Percentiles rank a stretch among this genome's conserved stretches.
Evolutionary conservation across 345 rosid genomes (phyloP).

Genomic region (Populus ilicifolia): DNA sequence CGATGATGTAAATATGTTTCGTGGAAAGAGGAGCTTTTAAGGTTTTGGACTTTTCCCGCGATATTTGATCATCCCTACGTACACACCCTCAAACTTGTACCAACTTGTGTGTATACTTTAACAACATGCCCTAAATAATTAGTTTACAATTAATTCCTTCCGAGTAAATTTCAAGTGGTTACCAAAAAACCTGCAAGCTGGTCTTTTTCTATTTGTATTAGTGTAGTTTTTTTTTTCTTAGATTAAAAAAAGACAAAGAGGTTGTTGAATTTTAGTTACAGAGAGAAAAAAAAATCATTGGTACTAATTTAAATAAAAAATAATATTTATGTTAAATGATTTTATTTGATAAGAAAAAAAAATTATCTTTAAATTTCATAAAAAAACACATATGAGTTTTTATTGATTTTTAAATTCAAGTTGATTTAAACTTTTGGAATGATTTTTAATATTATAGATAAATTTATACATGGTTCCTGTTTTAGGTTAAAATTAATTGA

Average conservation of each 20-base stretch:
- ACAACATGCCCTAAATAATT: neutral
- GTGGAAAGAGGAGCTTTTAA: conserved; percentile 4
- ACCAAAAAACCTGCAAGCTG: neutral
- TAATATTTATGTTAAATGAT: too few species aligned
- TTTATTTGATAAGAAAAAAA: too few species aligned
- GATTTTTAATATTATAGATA: fast-evolving
- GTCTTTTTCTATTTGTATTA: too few species aligned
- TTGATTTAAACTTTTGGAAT: fast-evolving
- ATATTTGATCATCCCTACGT: neutral
- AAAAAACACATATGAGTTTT: too few species aligned
- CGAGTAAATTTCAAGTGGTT: neutral
- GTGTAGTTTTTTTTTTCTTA: too few species aligned
- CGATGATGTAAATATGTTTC: conserved; percentile 7
- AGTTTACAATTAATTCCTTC: neutral
- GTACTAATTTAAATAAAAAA: too few species aligned
- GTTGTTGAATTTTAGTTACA: too few species aligned
- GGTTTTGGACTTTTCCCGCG: conserved; percentile 1
- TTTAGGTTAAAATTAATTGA: fast-evolving
- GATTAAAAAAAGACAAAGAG: too few species aligned
- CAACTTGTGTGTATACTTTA: neutral
- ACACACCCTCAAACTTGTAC: neutral
- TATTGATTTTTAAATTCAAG: too few species aligned
- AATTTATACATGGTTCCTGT: fast-evolving
- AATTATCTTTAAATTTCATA: too few species aligned
- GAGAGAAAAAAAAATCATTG: too few species aligned